Evolutionary conservation across 2,329 filamentous ascomycete genomes (phyloP).

Genomic region (Aschersonia sp.): DNA sequence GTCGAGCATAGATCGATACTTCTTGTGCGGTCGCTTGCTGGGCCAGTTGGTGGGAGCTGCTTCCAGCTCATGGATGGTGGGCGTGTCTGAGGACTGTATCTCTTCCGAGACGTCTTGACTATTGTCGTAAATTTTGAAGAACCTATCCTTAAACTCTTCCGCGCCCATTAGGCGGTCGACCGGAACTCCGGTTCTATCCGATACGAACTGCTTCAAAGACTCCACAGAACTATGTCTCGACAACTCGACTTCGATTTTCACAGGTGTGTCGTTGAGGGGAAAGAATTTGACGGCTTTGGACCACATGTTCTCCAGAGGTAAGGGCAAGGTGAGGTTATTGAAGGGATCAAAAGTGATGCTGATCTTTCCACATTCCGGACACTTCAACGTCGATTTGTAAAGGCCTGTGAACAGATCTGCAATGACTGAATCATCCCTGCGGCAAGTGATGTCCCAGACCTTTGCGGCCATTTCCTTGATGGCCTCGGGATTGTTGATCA

Average conservation of each 20-base stretch:
- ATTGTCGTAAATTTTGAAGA: conserved; percentile 79
- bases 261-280: conserved; percentile 56
- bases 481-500: conserved; percentile 67
- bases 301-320: conserved; percentile 80
- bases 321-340: conserved; percentile 80
- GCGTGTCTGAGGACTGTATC: conserved; percentile 51
- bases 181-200: conserved; percentile 51
- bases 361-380: conserved; percentile 81
- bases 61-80: conserved; percentile 65
- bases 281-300: conserved; percentile 60
- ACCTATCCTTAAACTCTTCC: conserved; percentile 70
- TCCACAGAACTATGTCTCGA: conserved; percentile 61
- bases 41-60: conserved; percentile 65
- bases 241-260: conserved; percentile 64
- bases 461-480: conserved; percentile 75
- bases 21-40: conserved; percentile 30
- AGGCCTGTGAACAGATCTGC: conserved; percentile 93
- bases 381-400: conserved; percentile 95
- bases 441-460: conserved; percentile 84
- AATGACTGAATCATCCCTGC: conserved; percentile 86
- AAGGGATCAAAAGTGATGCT: conserved; percentile 98
- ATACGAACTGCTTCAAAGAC: conserved; percentile 53
- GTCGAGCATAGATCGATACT: conserved; percentile 35
- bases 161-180: conserved; percentile 56
- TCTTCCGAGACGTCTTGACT: conserved; percentile 52